These are phyloP conservation scores for Calendula officinalis DNA, from an alignment of 129 eudicot species.

Conservation along the genomic window DNA sequence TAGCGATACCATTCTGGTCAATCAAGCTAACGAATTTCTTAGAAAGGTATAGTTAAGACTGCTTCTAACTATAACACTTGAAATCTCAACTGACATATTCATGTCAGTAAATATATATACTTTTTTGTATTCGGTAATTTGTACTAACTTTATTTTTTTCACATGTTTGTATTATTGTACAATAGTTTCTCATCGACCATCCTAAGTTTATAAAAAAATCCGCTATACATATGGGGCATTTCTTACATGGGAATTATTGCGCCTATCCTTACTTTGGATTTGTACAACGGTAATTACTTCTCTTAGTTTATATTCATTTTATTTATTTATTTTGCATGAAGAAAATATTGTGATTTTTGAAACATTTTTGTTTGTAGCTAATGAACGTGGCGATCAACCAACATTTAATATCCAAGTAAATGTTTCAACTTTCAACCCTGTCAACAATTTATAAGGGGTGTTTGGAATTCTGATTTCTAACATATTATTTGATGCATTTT, in stretches of 20 bases:
- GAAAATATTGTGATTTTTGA: background rate
- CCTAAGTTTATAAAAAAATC: slow-evolving; percentile 19
- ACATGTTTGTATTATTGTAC: background rate
- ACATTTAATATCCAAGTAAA: slow-evolving; percentile 21
- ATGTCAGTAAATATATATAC: no score
- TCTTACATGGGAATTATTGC: slow-evolving; percentile 12
- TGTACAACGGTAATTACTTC: slow-evolving; percentile 4
- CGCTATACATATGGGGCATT: slow-evolving; percentile 10
- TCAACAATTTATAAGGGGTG: background rate
- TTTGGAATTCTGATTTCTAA: no score
- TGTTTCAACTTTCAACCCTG: background rate
- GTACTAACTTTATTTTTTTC: background rate
- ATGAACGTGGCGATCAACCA: slow-evolving; percentile 21
- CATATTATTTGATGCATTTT: no score
- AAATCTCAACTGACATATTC: no score
- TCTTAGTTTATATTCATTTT: background rate
- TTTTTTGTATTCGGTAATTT: background rate
- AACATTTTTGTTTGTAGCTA: slow-evolving; percentile 6
- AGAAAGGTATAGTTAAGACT: background rate
- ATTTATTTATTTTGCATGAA: background rate
- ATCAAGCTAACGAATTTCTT: slow-evolving; percentile 7
- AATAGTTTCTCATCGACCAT: slow-evolving; percentile 21
- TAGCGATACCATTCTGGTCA: background rate
- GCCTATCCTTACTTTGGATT: slow-evolving; percentile 12
- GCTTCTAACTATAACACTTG: no score